These are phyloP conservation scores for Proliferodiscus dingleyae DNA, from an alignment of 2,329 filamentous ascomycete species.

Conservation along the genomic window DNA sequence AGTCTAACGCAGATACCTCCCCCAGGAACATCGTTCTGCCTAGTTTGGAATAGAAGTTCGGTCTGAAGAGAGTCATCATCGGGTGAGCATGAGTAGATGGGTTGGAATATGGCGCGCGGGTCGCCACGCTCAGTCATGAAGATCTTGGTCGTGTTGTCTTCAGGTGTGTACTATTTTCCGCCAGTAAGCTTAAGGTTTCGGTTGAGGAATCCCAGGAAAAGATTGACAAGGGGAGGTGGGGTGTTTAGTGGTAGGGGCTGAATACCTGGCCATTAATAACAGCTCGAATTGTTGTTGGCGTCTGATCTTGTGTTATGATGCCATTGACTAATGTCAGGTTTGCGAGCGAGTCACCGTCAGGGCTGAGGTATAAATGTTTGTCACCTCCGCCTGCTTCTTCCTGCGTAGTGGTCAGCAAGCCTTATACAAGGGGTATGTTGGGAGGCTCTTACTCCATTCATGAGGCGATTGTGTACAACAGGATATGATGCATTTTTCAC, in stretches of 20 bases:
- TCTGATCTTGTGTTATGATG: slow-evolving; percentile 32
- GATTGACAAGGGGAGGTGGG: not conserved
- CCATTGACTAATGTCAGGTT: slow-evolving; percentile 37
- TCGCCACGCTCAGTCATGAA: slow-evolving; percentile 43
- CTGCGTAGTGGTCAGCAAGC: too few species aligned
- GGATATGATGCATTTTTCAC: slow-evolving; percentile 36
- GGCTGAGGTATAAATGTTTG: slow-evolving; percentile 36
- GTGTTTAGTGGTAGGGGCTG: not conserved
- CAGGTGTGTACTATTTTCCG: slow-evolving; percentile 39
- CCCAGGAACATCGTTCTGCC: slow-evolving; percentile 23
- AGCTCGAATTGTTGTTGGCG: slow-evolving; percentile 32
- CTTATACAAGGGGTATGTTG: too few species aligned
- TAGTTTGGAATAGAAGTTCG: slow-evolving; percentile 33
- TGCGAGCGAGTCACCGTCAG: slow-evolving; percentile 34
- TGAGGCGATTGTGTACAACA: slow-evolving; percentile 34
- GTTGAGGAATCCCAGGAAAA: not conserved
- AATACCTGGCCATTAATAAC: slow-evolving; percentile 43
- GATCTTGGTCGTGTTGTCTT: slow-evolving; percentile 44
- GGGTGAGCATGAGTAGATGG: slow-evolving; percentile 39
- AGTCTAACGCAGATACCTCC: slow-evolving; percentile 38
- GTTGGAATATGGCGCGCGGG: slow-evolving; percentile 37
- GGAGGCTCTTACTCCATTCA: too few species aligned
- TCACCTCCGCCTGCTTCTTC: slow-evolving; percentile 38
- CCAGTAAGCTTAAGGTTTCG: not conserved
- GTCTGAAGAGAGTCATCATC: slow-evolving; percentile 38